Base-by-base conservation (phyloP, 768 basidiomycete species). In the Tulasnella sp. region DNA sequence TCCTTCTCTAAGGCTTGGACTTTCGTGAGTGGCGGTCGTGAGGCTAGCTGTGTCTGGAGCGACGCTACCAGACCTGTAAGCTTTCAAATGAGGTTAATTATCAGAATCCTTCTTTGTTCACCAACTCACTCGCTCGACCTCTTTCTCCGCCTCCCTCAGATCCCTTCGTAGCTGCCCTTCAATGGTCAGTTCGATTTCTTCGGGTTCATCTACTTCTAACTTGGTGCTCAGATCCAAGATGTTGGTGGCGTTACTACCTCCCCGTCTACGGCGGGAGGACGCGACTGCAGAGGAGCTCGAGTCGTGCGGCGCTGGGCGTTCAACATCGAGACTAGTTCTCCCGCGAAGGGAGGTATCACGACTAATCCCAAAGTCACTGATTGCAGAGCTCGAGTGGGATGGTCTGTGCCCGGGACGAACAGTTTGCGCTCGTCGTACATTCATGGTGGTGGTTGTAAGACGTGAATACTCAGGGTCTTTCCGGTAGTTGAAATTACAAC, bases 1-100 rank as follows among this genome's bases (percentile, higher is more conserved):
- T 89, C 87, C 64, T 79, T 81, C 67, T 83, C 74, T 31, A 88
- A 68, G 34, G 73, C 74, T 58, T 85, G 80, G 25, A 89, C 72
- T 0, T 70, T 70, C 60, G 87, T 84, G 35, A 82, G 59, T 4
- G 86, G 79, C 11, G 86, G 86, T 11, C 86, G 74, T 51, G 80
- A 72, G 0, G 78, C 72, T 4, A 88, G 76, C 59, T 83, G 81
- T 0, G 74, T 75, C 65, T 86, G 81, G 31, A 89, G 74, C 15
- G 74, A 52, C 57, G 55, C n/a, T 17, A 42, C 42, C 42, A 57
- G 32, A 36, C 15, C 32, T 4, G 41, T 45, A 15, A 57, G 41
- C 55, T 57, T 9, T 17, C 21, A 32, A n/a, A 23, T 51, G 14
- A 48, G 29, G 37, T 37, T 23, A 7, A 35, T 14, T 19, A 6